Conservation (phyloP, 2,329 filamentous ascomycete genomes). For the Ceratocystis cubensis region DNA sequence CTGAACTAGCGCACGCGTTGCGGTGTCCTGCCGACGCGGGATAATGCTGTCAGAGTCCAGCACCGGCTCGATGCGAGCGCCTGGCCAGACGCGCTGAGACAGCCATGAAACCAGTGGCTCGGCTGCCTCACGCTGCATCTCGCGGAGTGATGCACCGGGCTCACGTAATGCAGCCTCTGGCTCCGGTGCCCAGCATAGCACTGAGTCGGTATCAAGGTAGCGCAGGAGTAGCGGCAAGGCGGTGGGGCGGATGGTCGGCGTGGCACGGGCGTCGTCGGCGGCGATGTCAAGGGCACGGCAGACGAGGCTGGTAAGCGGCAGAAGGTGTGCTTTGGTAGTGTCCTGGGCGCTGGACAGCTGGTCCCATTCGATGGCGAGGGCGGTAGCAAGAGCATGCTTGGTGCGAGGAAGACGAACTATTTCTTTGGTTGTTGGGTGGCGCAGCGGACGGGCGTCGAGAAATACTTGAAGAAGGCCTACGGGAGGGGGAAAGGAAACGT, state of each 20-base stretch:
- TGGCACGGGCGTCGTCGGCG: slow-evolving; percentile 43
- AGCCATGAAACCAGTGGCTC: slow-evolving; percentile 60
- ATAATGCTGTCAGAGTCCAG: slow-evolving; percentile 67
- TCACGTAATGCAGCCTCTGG: slow-evolving; percentile 36
- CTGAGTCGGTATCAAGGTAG: slow-evolving; percentile 82
- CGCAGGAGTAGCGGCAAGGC: slow-evolving; percentile 61
- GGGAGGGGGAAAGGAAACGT: not conserved
- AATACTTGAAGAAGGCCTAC: slow-evolving; percentile 46
- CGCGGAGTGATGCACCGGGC: slow-evolving; percentile 43
- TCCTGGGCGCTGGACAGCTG: slow-evolving; percentile 68
- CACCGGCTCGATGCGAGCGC: slow-evolving; percentile 64
- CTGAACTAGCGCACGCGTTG: slow-evolving; percentile 63
- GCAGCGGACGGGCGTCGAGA: slow-evolving; percentile 67
- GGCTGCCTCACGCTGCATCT: slow-evolving; percentile 58
- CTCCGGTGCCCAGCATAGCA: slow-evolving; percentile 73
- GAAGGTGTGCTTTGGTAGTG: slow-evolving; percentile 72
- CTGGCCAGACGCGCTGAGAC: slow-evolving; percentile 66
- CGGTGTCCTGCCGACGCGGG: slow-evolving; percentile 57
- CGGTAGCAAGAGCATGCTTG: slow-evolving; percentile 71
- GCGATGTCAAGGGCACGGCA: slow-evolving; percentile 74
- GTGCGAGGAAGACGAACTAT: slow-evolving; percentile 58
- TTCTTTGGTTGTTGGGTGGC: slow-evolving; percentile 59
- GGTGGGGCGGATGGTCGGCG: slow-evolving; percentile 45
- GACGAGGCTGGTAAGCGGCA: slow-evolving; percentile 75
- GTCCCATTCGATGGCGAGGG: slow-evolving; percentile 90